Conservation (phyloP, 2,329 filamentous ascomycete genomes). For the Leptographium lundbergii region DNA sequence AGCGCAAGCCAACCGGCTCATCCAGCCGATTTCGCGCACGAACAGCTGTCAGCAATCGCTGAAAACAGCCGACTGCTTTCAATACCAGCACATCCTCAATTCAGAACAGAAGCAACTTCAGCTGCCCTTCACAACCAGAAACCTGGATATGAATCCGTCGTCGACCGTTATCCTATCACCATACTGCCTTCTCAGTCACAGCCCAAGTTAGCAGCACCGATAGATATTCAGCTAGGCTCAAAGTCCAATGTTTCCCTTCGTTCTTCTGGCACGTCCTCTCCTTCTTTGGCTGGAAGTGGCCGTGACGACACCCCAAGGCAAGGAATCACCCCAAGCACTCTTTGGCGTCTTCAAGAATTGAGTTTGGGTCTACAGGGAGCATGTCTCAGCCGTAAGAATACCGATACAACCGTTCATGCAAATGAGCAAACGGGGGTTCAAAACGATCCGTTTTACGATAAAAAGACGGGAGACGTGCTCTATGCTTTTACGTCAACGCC, state of each 20-base stretch:
- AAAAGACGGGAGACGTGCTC: background rate
- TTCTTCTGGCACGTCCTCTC: conserved; percentile 2
- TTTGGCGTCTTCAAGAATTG: conserved; percentile 8
- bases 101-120: background rate
- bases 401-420: background rate
- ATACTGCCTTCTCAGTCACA: background rate
- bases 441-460: conserved; percentile 8
- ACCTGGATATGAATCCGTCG: background rate
- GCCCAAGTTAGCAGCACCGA: background rate
- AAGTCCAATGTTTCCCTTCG: background rate
- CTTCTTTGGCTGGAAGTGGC: conserved; percentile 12
- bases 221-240: background rate
- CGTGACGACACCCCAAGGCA: conserved; percentile 1
- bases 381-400: background rate
- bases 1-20: conserved; percentile 1
- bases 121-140: no score
- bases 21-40: background rate
- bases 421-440: background rate
- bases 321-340: conserved; percentile 1
- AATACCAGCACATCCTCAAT: background rate
- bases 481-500: conserved; percentile 9
- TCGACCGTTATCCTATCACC: background rate
- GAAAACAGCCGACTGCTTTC: background rate
- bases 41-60: conserved; percentile 3
- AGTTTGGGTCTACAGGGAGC: conserved; percentile 7